Evolutionary conservation across 139 green algal species (phyloP), one percentile per base, ranked within the genome.

Genomic region (Chlamydomonas incerta): DNA sequence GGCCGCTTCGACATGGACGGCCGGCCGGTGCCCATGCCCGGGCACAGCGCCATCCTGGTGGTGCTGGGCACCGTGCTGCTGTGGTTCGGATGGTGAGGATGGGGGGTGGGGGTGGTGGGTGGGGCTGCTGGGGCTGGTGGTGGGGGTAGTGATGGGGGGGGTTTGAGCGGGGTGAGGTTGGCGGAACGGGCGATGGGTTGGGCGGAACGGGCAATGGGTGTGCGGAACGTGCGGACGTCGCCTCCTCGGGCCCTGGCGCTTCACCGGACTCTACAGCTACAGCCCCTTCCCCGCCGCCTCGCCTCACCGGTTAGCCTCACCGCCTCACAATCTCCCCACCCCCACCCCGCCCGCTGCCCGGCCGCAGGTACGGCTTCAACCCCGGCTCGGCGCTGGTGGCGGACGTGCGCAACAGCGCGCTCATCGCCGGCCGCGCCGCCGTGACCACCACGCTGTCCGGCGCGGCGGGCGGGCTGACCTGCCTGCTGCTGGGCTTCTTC

Each of bases 1-100:
- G 97, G 97, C 17, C 93, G 97, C 46, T 99, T 99, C 73, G 93
- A 96, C 82, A 89, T 92, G 57, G 91, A 98, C 74, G 97, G 97
- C 57, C 77, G 90, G 60, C 90, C 91, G 11, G 90, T 94, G 31
- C 86, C 91, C 84, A 94, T 94, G 91, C 90, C 90, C 10, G 89
- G 89, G 63, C 93, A 97, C 75, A 92, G 92, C 6, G 87, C 90
- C 34, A 90, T 88, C 35, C 82, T 94, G 5, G 87, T 93, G 20
- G 90, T 93, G 81, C 89, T 94, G 28, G 91, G 93, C 33, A 95
- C 93, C 15, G 89, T 93, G 57, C 90, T 98, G 58, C 92, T 98
- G 60, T 98, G 96, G 96, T 98, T 98, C 81, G 96, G 96, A 72
- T 98, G 96, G 95, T 95, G 68, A 57, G 80, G 24, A 8, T 0